Base-by-base conservation (phyloP, 208 protist species). In the Trypanosoma mega region DNA sequence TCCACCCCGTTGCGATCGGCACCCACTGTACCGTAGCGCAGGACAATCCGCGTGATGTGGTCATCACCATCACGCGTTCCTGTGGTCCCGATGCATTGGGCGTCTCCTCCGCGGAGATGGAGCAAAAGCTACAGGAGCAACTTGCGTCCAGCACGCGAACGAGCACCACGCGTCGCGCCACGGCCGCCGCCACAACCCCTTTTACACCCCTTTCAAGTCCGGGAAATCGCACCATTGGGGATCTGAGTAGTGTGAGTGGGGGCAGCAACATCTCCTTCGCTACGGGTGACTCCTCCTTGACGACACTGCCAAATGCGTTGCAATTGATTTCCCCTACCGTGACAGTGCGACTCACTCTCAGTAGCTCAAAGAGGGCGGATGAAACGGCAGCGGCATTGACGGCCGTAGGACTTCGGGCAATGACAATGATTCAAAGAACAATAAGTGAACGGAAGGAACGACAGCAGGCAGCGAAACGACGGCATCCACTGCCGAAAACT, bases 1-100 rank as follows among this genome's bases (percentile, higher is more conserved):
- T 95, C 34, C 89, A 95, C 68, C 89, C 89, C 21, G 50, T 95
- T 20, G 74, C 74, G 23, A 53, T 54, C 39, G 87, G 83, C 52
- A 78, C 90, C 50, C 54, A 74, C 27, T 81, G 72, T 48, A 64
- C 47, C 48, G 49, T 74, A 2, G 77, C 70, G 2, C 63, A 70
- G n/a, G 58, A 74, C 34, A 26, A 57, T 2, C 2, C 16, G 4
- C 34, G 34, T 41, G 31, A 64, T 41, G 59, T 92, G 16, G n/a
- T 82, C 30, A 79, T 92, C 9, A 45, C 33, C 7, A 61, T 92
- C 1, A 52, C 72, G 26, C 81, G 79, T n/a, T 46, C 47, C 3
- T 86, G 72, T 41, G 51, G 34, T 5, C 76, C 81, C 3, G 75
- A 84, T n/a, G 78, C 78, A 48, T 72, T 92, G 9, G 79, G 74